These are phyloP conservation scores for Tagetes patula DNA, from an alignment of 129 eudicot species.

Conservation along the genomic window DNA sequence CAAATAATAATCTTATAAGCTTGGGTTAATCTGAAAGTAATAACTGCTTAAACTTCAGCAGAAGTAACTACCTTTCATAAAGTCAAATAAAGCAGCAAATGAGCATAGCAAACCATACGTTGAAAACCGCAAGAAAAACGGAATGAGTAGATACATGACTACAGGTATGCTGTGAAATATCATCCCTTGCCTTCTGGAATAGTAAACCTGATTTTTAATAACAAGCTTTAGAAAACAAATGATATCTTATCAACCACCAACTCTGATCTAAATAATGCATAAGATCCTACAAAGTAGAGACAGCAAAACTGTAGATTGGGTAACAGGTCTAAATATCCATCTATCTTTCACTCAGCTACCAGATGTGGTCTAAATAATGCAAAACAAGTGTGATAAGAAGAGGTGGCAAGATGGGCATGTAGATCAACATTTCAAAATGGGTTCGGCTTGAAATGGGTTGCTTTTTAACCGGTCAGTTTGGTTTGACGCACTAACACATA, in stretches of 20 bases:
- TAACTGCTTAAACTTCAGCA: conserved; percentile 17
- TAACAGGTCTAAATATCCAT: background rate
- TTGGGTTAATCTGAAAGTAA: conserved; percentile 17
- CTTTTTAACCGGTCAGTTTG: background rate
- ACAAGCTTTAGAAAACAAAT: conserved; percentile 15
- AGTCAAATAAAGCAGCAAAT: conserved; percentile 55
- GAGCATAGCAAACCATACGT: conserved; percentile 47
- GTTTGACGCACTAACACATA: background rate
- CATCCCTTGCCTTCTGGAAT: conserved; percentile 67
- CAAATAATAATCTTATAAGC: background rate
- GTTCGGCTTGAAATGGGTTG: background rate
- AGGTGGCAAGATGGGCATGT: conserved; percentile 2
- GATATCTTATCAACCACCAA: background rate
- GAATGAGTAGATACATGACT: conserved; percentile 61
- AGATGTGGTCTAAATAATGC: background rate
- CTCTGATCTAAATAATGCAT: conserved; percentile 7
- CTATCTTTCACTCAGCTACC: background rate
- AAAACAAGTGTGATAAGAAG: background rate
- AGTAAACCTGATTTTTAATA: conserved; percentile 57
- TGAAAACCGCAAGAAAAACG: conserved; percentile 57
- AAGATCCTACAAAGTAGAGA: conserved; percentile 13
- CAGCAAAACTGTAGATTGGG: background rate
- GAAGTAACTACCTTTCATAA: conserved; percentile 56
- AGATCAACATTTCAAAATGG: background rate
- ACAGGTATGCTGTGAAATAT: conserved; percentile 72